Base-by-base conservation (phyloP, 192 early-diverging fungal genomes). In the Coemansia nantahalensis region DNA sequence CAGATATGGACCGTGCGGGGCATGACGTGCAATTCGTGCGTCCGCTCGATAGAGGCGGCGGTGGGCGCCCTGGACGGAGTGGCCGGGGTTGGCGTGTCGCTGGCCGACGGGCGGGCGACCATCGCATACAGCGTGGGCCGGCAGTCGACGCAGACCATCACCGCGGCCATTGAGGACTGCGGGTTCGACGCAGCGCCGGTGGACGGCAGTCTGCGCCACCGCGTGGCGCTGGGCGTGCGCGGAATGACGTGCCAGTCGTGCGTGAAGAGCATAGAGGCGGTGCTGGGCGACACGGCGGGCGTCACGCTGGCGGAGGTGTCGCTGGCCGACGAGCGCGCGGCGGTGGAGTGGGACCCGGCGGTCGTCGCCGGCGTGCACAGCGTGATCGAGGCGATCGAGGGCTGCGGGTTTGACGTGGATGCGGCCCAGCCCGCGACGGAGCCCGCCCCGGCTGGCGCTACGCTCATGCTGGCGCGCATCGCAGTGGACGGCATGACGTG, bases 181-280 rank as follows among this genome's bases (percentile, higher is more conserved):
- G 88, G 88, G 5, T 90, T 86, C 43, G 74, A 82, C 15, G 82
- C 54, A 14, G 35, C 37, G 3, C 22, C 36, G 8, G 40, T 62
- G 17, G 45, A 16, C 8, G 54, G 17, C n/a, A 36, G 41, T 14
- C 23, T 19, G 41, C 43, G 23, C 16, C 30, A 42, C 10, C 15
- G 22, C 0, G 49, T 18, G 14, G 34, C 18, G 22, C 54, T 56
- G 14, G 39, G 44, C 9, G 56, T 58, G 15, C 56, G 44, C 12
- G 86, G 87, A 13, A 93, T 93, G 90, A 91, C 87, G 1, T 93
- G 90, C 77, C 78, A 88, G 63, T 90, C 87, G 24, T 95, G 92
- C 52, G 92, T 93, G 10, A 77, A 82, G 15, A 77, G 84, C 8
- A 84, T 95, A 48, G 83, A 82, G 18, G 56, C 58, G 14, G 83